Percentiles rank a stretch among this genome's conserved stretches.
These are phyloP conservation scores for Aspergillus cristatus DNA, from an alignment of 495 filamentous ascomycete genomes.

Conservation along the genomic window DNA sequence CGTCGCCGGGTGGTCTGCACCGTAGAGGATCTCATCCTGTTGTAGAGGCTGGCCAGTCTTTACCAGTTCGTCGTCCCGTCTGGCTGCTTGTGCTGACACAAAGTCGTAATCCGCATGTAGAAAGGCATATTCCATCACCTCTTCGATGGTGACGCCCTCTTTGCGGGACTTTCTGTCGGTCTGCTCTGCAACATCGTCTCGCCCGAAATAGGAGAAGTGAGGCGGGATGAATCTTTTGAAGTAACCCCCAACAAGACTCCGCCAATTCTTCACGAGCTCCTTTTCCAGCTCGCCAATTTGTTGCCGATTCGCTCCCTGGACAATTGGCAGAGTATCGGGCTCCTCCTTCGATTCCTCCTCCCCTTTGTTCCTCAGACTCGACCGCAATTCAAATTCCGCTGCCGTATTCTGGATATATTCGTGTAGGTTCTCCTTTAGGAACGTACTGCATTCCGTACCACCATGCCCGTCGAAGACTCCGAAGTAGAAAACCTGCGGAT, in stretches of 20 bases:
- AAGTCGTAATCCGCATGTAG: conserved; percentile 89
- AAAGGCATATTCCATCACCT: conserved; percentile 75
- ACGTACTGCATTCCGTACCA: conserved; percentile 79
- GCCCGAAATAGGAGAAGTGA: conserved; percentile 41
- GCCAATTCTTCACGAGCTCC: conserved; percentile 67
- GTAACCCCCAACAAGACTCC: conserved; percentile 80
- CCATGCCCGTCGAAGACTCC: conserved; percentile 95
- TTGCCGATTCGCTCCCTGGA: conserved; percentile 30
- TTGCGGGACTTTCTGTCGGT: conserved; percentile 1
- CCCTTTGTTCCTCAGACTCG: conserved; percentile 43
- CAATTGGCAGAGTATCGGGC: conserved; percentile 20
- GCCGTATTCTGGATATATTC: conserved; percentile 78
- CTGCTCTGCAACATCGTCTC: conserved; percentile 3
- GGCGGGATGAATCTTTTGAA: conserved; percentile 79
- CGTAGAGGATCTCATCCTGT: conserved; percentile 66
- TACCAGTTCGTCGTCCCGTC: conserved; percentile 59
- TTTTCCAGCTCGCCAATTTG: conserved; percentile 47
- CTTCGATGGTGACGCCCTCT: conserved; percentile 35
- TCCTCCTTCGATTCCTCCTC: conserved; percentile 4
- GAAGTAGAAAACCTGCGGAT: conserved; percentile 96
- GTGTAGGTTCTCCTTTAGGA: conserved; percentile 76
- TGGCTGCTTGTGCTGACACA: conserved; percentile 70
- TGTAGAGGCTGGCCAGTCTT: conserved; percentile 67
- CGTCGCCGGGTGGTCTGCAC: conserved; percentile 47
- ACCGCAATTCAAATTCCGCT: conserved; percentile 60